Evolutionary conservation across 2,329 filamentous ascomycete genomes (phyloP).

Genomic region (Amauroascus niger): DNA sequence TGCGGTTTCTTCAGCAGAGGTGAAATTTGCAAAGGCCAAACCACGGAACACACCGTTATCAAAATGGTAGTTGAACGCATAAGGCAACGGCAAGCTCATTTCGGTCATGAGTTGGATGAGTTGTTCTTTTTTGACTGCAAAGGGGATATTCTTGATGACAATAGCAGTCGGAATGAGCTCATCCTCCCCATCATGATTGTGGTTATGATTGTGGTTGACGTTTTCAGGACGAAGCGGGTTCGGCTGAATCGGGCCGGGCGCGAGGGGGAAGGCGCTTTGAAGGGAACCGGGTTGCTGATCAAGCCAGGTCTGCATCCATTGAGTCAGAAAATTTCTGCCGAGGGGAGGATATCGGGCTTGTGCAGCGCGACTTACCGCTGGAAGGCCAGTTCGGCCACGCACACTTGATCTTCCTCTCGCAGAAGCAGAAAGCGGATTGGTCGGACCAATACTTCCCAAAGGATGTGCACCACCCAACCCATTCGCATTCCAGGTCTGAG

Average conservation of each 20-base stretch:
- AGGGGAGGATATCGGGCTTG: background rate
- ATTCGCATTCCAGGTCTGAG: slow-evolving; percentile 72
- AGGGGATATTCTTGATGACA: slow-evolving; percentile 99
- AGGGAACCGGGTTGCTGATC: slow-evolving; percentile 47
- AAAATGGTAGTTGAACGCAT: slow-evolving; percentile 99
- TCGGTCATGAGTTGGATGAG: slow-evolving; percentile 89
- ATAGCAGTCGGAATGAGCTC: slow-evolving; percentile 97
- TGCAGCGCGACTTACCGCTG: slow-evolving; percentile 53
- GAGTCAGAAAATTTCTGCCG: slow-evolving; percentile 2
- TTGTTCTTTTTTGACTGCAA: slow-evolving; percentile 95
- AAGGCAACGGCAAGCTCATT: slow-evolving; percentile 83
- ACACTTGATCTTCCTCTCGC: slow-evolving; percentile 49
- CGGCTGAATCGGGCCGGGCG: slow-evolving; percentile 34
- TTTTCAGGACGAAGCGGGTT: slow-evolving; percentile 36
- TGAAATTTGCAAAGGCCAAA: slow-evolving; percentile 95
- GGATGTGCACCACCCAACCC: slow-evolving; percentile 58
- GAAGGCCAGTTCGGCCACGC: slow-evolving; percentile 53
- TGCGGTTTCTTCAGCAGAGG: slow-evolving; percentile 85
- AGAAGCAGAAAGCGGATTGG: slow-evolving; percentile 31
- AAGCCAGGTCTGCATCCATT: slow-evolving; percentile 48
- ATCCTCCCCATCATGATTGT: slow-evolving; percentile 46
- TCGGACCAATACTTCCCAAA: slow-evolving; percentile 51
- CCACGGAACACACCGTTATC: slow-evolving; percentile 96
- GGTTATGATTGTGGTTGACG: slow-evolving; percentile 25
- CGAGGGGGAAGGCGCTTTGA: slow-evolving; percentile 39